Evolutionary conservation across 2,329 filamentous ascomycete genomes (phyloP), one percentile per base, ranked within the genome.

Genomic region (Fusarium sp.): DNA sequence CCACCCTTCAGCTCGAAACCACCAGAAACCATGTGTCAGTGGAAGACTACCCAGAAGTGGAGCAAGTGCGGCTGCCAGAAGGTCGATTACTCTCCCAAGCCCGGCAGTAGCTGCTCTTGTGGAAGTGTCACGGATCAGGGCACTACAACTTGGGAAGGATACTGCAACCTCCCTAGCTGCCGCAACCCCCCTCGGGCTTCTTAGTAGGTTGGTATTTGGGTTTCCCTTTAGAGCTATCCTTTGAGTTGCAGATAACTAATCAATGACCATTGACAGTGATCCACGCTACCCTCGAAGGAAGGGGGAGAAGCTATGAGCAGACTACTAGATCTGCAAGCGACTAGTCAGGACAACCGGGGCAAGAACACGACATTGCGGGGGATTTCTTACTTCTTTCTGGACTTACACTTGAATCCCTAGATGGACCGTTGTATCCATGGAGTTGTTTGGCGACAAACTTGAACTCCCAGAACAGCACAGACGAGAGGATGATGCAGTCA

Each of bases 1-100:
- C 55, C 18, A 42, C 41, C 44, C 25, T 30, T 27, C 22, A 30
- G 51, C 41, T 29, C 7, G 20, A 34, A 61, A 56, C 14, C 8
- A 42, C 41, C 25, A 40, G 29, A 44, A 70, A 79, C 18, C 61
- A 81, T 81, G 79, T 81, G 79, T 67, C 55, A 74, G 68, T 81
- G 79, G 78, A 69, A 72, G 30, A 75, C 74, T 22, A 77, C 75
- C 42, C 71, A 80, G 62, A 51, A 57, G 65, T 81, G 76, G 77
- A 74, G 75, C 44, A 47, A 52, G 49, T 81, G 79, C 63, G 78
- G 78, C 53, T 81, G 79, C 75, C 70, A 66, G 30, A 56, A 62
- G n/a, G 30, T 67, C 24, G 63, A 68, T 30, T 51, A 62, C 24
- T 63, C 69, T 29, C 72, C 67, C 51, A 76, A 78, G 65, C 78